These are phyloP conservation scores for Triticum aestivum DNA, from an alignment of 176 grass and related monocot species.

Conservation along the genomic window IWGSC_CS_RefSeq_v2.1 NC_057805.1:393186341-393186840, in stretches of 20 bases:
- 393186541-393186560: not conserved
- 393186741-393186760: not conserved
- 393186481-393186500: slow-evolving; percentile 24
- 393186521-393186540: not conserved
- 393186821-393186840: slow-evolving; percentile 82
- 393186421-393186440: slow-evolving; percentile 12
- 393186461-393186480: not conserved
- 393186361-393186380: not conserved
- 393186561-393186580: not conserved
- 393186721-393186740: not conserved
- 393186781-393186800: slow-evolving; percentile 93
- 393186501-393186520: not conserved
- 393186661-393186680: not conserved
- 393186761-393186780: slow-evolving; percentile 76
- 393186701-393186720: not conserved
- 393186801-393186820: slow-evolving; percentile 71
- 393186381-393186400: not conserved
- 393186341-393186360: not conserved
- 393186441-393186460: slow-evolving; percentile 7
- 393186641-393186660: not conserved
- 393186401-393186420: too few relatives aligned
- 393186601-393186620: not conserved
- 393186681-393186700: not conserved
- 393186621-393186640: not conserved
- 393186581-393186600: slow-evolving; percentile 8